Evolutionary conservation across 768 basidiomycete genomes (phyloP), one percentile per base, ranked within the genome.

Genomic region (Serendipita sp.): DNA sequence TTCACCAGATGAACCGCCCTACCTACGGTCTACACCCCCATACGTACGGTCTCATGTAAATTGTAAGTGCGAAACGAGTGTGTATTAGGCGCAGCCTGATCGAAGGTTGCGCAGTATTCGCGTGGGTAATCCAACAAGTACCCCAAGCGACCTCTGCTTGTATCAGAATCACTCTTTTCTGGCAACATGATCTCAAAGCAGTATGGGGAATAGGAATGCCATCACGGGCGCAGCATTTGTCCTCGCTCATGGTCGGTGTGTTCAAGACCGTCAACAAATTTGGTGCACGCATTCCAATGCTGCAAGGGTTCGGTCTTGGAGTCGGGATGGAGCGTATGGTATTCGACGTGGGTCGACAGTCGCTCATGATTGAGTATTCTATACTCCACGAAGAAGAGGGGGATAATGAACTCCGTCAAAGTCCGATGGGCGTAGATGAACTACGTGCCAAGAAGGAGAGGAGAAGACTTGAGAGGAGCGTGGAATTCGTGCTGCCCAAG

Each of bases 141-240:
- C 31, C 38, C 28, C 64, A 11, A 68, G 69, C 61, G 76, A 74
- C 44, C 75, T 13, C 17, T 11, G 4, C 63, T 31, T 38, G 79
- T 64, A 70, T 91, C 28, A 84, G 90, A 41, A 81, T 94, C 65
- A 92, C 89, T 1, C 94, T 90, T 70, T 93, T 95, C 70, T 95
- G 90, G 89, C 90, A 94, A 70, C 93, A 95, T 71, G 90, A 96
- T 74, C 80, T 95, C 30, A 87, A 88, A 65, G 81, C 90, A 0
- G 71, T 90, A 42, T 95, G 91, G 90, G 88, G 83, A 42, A 79
- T 92, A 60, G 84, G 83, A 4, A 80, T 84, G 0, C 77, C 81
- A 0, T 75, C 81, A 16, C 78, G 81, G 9, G 78, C 81, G 7
- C 88, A 90, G 66, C 90, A 95, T 67, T 78, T 97, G 1, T 85